These are phyloP conservation scores for Diplocarpon rosae DNA, from an alignment of 2,329 filamentous ascomycete species.

Conservation along the genomic window DNA sequence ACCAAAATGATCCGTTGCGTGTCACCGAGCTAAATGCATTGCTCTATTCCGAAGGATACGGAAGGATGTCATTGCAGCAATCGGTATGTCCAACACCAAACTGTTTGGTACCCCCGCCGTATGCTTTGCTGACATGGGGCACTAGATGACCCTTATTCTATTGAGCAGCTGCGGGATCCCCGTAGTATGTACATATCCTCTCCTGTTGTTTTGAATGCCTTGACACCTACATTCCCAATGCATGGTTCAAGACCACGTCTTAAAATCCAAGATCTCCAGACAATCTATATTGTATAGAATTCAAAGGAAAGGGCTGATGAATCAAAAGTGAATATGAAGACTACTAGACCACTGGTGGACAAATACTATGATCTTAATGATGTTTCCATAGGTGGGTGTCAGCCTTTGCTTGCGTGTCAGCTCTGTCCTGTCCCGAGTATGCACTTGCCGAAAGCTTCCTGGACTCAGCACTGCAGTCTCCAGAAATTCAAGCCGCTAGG, in stretches of 20 bases:
- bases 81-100: conserved; percentile 1
- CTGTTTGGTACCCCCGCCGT: background rate
- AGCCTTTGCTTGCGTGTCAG: too few species aligned
- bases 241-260: too few species aligned
- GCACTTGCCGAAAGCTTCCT: too few species aligned
- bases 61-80: conserved; percentile 41
- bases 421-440: too few species aligned
- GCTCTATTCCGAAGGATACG: conserved; percentile 34
- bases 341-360: conserved; percentile 74
- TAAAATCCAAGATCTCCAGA: too few species aligned
- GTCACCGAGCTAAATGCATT: too few species aligned
- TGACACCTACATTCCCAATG: too few species aligned
- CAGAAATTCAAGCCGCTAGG: background rate
- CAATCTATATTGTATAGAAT: too few species aligned
- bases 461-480: too few species aligned
- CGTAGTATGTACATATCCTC: conserved; percentile 33
- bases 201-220: too few species aligned
- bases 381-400: conserved; percentile 56
- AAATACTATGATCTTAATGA: conserved; percentile 70
- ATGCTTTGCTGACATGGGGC: background rate
- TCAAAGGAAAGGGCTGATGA: too few species aligned
- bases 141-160: conserved; percentile 51
- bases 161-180: conserved; percentile 69
- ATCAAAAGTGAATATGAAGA: conserved; percentile 46
- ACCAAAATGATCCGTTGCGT: background rate